phyloP scores from a whole-genome alignment of 345 rosid genomes.

The Pelargonium nanum region DNA sequence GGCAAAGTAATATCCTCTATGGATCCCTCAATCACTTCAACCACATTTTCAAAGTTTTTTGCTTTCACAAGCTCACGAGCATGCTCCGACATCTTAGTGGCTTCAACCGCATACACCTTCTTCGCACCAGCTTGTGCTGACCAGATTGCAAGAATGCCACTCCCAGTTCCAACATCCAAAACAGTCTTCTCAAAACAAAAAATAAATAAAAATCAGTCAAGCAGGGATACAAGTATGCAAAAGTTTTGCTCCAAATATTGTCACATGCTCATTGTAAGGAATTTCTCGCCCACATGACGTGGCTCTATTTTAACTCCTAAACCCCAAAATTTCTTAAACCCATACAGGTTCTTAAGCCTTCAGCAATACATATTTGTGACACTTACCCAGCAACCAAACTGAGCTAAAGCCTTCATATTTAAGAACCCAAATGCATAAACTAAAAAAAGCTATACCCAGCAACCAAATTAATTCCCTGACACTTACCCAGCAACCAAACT shows the following conservation, averaged over 20 bases:
- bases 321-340: background rate
- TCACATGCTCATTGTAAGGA: background rate
- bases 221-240: background rate
- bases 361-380: background rate
- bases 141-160: constrained; percentile 99
- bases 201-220: constrained; percentile 15
- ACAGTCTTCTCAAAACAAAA: constrained; percentile 44
- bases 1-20: constrained; percentile 75
- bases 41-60: constrained; percentile 56
- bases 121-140: constrained; percentile 98
- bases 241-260: background rate
- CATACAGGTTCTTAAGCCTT: too few relatives aligned
- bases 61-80: constrained; percentile 77
- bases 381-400: background rate
- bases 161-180: constrained; percentile 95
- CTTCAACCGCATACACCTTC: constrained; percentile 96
- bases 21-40: constrained; percentile 83
- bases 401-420: background rate
- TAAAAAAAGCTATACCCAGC: too few relatives aligned
- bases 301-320: background rate
- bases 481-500: background rate
- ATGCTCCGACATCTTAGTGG: constrained; percentile 90
- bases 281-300: background rate
- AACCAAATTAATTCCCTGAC: too few relatives aligned
- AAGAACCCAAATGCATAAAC: background rate